Conservation (phyloP, 1,284 basidiomycete species). For the Marasmius sp. region DNA sequence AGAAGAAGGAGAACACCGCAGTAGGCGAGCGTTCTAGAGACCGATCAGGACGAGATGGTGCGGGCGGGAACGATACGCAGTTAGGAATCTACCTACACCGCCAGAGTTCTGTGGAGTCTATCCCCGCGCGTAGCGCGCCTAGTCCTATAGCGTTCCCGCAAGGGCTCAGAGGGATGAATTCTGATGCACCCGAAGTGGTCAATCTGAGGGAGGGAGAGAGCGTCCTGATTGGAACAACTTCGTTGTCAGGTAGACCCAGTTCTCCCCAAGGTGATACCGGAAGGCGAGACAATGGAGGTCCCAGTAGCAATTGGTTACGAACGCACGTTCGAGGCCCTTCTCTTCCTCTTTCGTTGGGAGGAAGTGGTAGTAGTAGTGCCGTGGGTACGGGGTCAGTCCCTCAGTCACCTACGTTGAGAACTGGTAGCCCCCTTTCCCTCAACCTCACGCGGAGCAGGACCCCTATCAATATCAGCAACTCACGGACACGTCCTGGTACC, state of each 20-base stretch:
- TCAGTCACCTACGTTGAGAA: background rate
- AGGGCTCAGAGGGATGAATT: background rate
- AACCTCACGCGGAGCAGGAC: background rate
- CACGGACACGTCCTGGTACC: constrained; percentile 10
- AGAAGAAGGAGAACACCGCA: constrained; percentile 52
- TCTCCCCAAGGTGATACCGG: background rate
- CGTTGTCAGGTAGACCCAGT: background rate
- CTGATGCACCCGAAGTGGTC: constrained; percentile 12
- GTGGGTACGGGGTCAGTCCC: background rate
- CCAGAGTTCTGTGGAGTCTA: constrained; percentile 73
- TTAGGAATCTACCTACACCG: constrained; percentile 90
- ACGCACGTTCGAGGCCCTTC: constrained; percentile 28
- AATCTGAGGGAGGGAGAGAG: background rate
- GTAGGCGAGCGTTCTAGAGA: constrained; percentile 33
- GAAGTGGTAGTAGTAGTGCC: background rate
- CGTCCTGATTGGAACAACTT: background rate
- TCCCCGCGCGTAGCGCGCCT: constrained; percentile 46
- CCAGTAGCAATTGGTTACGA: constrained; percentile 5
- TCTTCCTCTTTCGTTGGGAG: constrained; percentile 13
- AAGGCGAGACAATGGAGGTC: background rate
- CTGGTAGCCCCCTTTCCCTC: background rate
- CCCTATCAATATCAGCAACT: constrained; percentile 3
- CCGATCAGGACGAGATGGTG: constrained; percentile 24
- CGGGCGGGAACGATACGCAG: constrained; percentile 48
- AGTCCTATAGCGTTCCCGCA: constrained; percentile 12